phyloP scores from a whole-genome alignment of 148 eudicot genomes.

The Camellia japonica region DNA sequence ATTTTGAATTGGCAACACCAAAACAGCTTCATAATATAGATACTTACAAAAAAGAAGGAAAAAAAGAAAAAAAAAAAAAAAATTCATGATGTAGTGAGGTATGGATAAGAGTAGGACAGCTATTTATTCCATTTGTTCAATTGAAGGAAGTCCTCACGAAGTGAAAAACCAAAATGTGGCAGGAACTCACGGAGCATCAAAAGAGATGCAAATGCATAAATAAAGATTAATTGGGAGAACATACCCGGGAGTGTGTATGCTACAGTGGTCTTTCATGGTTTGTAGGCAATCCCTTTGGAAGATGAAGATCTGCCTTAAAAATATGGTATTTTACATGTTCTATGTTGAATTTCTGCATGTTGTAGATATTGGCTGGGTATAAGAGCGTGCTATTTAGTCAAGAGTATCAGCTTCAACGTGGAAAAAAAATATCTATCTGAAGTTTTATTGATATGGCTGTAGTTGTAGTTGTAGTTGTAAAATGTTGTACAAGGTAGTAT shows the following conservation, averaged over 20 bases:
- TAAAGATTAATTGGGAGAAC: conserved; percentile 30
- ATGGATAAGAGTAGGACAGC: neutral
- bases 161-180: conserved; percentile 23
- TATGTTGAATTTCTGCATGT: neutral
- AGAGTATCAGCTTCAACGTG: conserved; percentile 7
- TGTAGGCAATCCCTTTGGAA: neutral
- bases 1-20: neutral
- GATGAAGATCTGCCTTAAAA: neutral
- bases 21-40: neutral
- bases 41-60: too few relatives aligned
- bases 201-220: conserved; percentile 68
- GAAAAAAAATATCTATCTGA: neutral
- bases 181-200: conserved; percentile 90
- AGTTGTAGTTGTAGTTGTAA: conserved; percentile 12
- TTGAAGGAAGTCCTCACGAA: neutral
- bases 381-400: conserved; percentile 7
- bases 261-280: neutral
- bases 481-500: conserved; percentile 3
- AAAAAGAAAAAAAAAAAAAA: too few relatives aligned
- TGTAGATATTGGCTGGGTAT: neutral
- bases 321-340: neutral
- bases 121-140: neutral
- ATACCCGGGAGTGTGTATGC: neutral
- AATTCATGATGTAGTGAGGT: neutral
- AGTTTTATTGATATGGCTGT: neutral